Evolutionary conservation across 495 filamentous ascomycete genomes (phyloP).

Genomic region (Penicillium mononematosum): DNA sequence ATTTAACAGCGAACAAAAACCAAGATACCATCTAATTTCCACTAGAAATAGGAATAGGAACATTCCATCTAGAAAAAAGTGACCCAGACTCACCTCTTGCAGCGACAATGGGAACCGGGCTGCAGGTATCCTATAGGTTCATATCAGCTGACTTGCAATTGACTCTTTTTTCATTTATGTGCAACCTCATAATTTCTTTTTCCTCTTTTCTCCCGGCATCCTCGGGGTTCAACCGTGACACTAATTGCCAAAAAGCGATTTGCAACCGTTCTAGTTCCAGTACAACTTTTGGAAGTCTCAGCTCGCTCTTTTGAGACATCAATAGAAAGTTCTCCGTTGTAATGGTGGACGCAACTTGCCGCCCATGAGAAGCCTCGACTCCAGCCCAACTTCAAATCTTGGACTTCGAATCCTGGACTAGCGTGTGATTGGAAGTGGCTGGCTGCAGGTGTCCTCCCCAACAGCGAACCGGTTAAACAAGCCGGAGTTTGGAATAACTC

Average conservation of each 20-base stretch:
- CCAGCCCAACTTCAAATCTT: conserved; percentile 23
- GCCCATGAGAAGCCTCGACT: conserved; percentile 17
- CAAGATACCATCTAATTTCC: neutral
- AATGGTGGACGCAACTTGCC: conserved; percentile 11
- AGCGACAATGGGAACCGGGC: conserved; percentile 23
- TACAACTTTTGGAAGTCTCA: conserved; percentile 18
- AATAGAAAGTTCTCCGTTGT: conserved; percentile 8
- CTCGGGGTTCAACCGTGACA: conserved; percentile 12
- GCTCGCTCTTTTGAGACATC: conserved; percentile 7
- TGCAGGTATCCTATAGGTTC: conserved; percentile 18
- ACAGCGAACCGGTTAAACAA: conserved; percentile 18
- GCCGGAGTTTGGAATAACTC: neutral
- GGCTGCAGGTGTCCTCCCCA: conserved; percentile 22
- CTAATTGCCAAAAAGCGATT: neutral
- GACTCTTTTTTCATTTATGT: neutral
- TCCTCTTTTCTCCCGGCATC: neutral
- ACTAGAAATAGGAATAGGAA: neutral
- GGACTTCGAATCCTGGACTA: conserved; percentile 24
- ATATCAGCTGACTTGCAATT: conserved; percentile 27
- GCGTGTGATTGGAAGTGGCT: conserved; percentile 27
- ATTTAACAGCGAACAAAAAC: neutral
- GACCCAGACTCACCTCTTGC: conserved; percentile 10
- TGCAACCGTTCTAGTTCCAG: neutral
- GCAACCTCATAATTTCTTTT: neutral
- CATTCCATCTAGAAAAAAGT: neutral